These are phyloP conservation scores for Saturnispora mendoncae DNA, from an alignment of 805 yeast genomes.

Conservation along the genomic window DNA sequence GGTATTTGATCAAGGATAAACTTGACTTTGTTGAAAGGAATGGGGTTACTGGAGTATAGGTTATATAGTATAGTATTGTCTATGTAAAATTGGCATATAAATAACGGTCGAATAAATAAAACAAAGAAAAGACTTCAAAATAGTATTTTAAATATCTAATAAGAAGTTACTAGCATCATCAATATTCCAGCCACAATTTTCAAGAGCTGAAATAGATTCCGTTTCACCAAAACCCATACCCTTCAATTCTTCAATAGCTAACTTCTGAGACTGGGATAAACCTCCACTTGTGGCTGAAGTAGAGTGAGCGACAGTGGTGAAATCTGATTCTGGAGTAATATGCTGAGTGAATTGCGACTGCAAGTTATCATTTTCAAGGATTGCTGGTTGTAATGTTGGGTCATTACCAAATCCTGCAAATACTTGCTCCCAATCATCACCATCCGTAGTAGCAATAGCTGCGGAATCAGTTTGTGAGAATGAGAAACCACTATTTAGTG, in stretches of 20 bases:
- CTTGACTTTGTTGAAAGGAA: slow-evolving; percentile 39
- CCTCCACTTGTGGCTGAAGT: slow-evolving; percentile 8
- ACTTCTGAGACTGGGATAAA: slow-evolving; percentile 24
- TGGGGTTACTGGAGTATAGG: slow-evolving; percentile 29
- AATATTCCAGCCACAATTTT: slow-evolving; percentile 61
- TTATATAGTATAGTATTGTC: background rate
- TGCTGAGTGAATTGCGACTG: slow-evolving; percentile 12
- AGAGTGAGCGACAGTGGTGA: slow-evolving; percentile 3
- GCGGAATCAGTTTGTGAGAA: slow-evolving; percentile 14
- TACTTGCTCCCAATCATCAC: slow-evolving; percentile 89
- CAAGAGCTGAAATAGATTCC: slow-evolving; percentile 61
- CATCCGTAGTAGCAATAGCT: slow-evolving; percentile 26
- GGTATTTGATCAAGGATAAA: slow-evolving; percentile 39
- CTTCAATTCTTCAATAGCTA: slow-evolving; percentile 66
- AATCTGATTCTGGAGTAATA: slow-evolving; percentile 14
- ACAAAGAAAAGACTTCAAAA: background rate
- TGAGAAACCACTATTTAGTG: slow-evolving; percentile 19
- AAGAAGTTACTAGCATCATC: slow-evolving; percentile 83
- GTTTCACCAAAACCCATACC: slow-evolving; percentile 82
- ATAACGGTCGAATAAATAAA: slow-evolving; percentile 4
- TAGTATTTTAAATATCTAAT: slow-evolving; percentile 41
- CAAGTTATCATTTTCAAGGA: slow-evolving; percentile 9
- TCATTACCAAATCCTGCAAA: slow-evolving; percentile 80
- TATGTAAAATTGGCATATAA: background rate
- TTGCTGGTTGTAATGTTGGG: slow-evolving; percentile 19